Evolutionary conservation across 139 green algal genomes (phyloP), one percentile per base, ranked within the genome.

Genomic region (Chlamydomonas sphaeroides): DNA sequence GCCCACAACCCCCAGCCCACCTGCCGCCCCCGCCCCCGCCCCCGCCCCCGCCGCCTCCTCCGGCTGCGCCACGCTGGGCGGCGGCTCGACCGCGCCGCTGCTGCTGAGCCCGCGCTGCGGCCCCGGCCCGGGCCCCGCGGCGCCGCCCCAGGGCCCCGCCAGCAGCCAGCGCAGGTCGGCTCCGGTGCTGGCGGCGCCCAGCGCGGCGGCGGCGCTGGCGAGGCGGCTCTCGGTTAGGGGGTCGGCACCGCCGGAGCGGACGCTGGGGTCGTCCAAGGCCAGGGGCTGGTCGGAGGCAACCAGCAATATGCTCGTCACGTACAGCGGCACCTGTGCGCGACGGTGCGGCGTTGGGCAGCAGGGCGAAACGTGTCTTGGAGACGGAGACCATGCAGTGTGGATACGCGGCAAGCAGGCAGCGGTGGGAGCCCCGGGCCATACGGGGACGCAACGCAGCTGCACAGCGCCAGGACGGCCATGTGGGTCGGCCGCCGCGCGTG

Each of bases 281-380:
- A 82, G 63, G 0, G 75, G 75, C 32, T 14, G 33, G 42, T 82
- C 75, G 11, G 75, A 82, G 21, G 75, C 75, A 10, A 82, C 62
- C 10, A 82, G 62, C 7, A 82, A 14, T 32, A 82, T 57, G 35
- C 42, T 65, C 17, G 75, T 82, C 38, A 82, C 61, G 75, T 82
- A 82, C 61, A 82, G 23, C 25, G 48, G 75, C 11, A 82, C 45
- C 75, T 82, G 75, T 26, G 23, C 4, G 7, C 21, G 38, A 11
- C 59, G 59, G 59, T 20, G 28, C 5, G 59, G 59, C 11, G 28
- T 15, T 39, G 39, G 14, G 14, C 28, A 30, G 17, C 6, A 65
- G 18, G 57, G 57, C 20, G n/a, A 65, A 65, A 65, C 18, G 18
- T n/a, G 57, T 65, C 57, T 33, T 11, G 7, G 7, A 7, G 18